Conservation (phyloP, 1,284 basidiomycete genomes). For the Ustilago vetiveriae region DNA sequence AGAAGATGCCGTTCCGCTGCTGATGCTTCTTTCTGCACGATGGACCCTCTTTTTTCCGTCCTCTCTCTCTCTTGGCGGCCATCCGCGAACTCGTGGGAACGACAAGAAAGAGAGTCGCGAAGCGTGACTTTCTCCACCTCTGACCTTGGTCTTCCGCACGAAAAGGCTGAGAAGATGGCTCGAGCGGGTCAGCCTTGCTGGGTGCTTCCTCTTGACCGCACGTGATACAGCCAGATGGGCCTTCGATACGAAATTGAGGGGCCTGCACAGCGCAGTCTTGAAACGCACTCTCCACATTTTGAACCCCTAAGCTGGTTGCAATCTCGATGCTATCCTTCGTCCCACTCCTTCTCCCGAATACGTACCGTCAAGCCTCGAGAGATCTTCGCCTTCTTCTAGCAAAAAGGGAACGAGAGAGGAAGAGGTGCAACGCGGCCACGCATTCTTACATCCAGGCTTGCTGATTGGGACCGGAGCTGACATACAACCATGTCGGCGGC, state of each 20-base stretch:
- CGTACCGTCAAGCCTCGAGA: no score
- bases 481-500: slow-evolving; percentile 40
- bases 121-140: slow-evolving; percentile 3
- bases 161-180: slow-evolving; percentile 15
- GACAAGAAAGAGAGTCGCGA: background rate
- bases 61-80: no score
- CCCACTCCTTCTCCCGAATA: no score
- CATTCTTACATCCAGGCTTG: no score
- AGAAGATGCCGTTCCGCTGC: background rate
- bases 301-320: background rate
- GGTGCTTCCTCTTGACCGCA: background rate
- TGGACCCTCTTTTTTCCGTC: slow-evolving; percentile 18
- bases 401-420: no score
- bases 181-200: slow-evolving; percentile 7
- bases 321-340: background rate
- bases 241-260: no score
- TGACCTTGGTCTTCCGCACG: slow-evolving; percentile 16
- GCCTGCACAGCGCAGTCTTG: slow-evolving; percentile 3
- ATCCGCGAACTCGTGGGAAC: no score
- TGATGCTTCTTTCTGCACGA: no score
- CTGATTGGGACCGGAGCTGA: no score
- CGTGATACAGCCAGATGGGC: slow-evolving; percentile 21
- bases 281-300: slow-evolving; percentile 14
- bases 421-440: no score
- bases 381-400: no score